These are phyloP conservation scores for Scleromitrula shiraiana DNA, from an alignment of 2,329 filamentous ascomycete species.

Conservation along the genomic window DNA sequence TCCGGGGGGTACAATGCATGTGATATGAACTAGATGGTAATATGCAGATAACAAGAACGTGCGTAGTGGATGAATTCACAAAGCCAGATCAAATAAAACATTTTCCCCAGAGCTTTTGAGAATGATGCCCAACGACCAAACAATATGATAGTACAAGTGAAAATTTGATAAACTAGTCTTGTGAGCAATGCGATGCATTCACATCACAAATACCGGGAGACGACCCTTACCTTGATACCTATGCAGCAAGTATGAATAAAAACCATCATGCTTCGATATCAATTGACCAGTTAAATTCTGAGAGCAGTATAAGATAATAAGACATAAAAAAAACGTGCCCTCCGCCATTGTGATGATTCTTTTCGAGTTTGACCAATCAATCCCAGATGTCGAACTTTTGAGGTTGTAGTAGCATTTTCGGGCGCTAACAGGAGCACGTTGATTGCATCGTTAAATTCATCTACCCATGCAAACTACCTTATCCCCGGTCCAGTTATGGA, in stretches of 20 bases:
- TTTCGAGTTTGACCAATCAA: constrained; percentile 1
- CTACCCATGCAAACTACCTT: background rate
- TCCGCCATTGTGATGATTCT: constrained; percentile 4
- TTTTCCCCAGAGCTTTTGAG: background rate
- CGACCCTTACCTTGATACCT: too few relatives aligned
- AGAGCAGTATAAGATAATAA: background rate
- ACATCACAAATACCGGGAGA: too few relatives aligned
- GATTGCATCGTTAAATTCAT: constrained; percentile 5
- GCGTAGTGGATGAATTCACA: background rate
- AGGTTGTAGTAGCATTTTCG: background rate
- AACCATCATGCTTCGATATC: background rate
- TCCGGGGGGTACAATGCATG: constrained; percentile 4
- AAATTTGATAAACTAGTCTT: too few relatives aligned
- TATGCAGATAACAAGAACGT: constrained; percentile 2
- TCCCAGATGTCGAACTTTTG: background rate
- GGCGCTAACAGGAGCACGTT: constrained; percentile 9
- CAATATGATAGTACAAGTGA: too few relatives aligned
- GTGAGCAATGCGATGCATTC: background rate
- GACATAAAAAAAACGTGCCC: constrained; percentile 5
- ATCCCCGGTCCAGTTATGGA: background rate
- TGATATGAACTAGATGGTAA: background rate
- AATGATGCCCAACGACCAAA: background rate
- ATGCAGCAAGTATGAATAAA: background rate
- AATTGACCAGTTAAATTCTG: constrained; percentile 9
- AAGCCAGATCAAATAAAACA: background rate